Percentiles rank a stretch among this genome's conserved stretches.
Evolutionary conservation across 169 alveolate genomes (phyloP).

Genomic region (Amoebophrya sp.): DNA sequence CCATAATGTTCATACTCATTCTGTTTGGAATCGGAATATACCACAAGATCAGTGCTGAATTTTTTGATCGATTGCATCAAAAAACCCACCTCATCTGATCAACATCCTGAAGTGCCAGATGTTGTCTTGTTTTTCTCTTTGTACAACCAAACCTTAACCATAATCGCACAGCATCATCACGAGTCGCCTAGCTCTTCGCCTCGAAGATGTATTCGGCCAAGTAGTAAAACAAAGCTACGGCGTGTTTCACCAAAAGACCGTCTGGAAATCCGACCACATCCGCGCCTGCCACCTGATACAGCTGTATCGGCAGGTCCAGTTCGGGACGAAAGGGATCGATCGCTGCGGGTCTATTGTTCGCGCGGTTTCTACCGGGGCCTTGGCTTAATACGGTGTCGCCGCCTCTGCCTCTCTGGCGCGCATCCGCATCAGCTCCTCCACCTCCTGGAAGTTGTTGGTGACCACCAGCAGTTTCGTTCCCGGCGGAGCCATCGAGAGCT

Average conservation of each 20-base stretch:
- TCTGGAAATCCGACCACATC: background rate
- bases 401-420: background rate
- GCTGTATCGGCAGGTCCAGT: background rate
- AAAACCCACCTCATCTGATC: background rate
- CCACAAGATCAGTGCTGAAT: background rate
- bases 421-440: background rate
- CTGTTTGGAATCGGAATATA: too few species aligned
- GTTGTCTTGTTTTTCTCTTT: too few species aligned
- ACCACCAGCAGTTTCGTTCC: background rate
- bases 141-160: too few species aligned
- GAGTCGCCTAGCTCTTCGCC: background rate
- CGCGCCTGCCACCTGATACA: background rate
- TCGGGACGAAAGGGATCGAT: background rate
- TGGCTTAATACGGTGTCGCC: background rate
- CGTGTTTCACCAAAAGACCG: background rate
- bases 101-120: background rate
- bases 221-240: background rate
- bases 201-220: background rate
- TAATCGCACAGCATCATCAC: too few species aligned
- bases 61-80: background rate
- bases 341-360: background rate
- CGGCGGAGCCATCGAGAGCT: background rate
- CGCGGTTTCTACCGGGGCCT: background rate
- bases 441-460: background rate
- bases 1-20: too few species aligned